Base-by-base conservation (phyloP, 192 early-diverging fungal genomes). In the Entophlyctis luteolus region DNA sequence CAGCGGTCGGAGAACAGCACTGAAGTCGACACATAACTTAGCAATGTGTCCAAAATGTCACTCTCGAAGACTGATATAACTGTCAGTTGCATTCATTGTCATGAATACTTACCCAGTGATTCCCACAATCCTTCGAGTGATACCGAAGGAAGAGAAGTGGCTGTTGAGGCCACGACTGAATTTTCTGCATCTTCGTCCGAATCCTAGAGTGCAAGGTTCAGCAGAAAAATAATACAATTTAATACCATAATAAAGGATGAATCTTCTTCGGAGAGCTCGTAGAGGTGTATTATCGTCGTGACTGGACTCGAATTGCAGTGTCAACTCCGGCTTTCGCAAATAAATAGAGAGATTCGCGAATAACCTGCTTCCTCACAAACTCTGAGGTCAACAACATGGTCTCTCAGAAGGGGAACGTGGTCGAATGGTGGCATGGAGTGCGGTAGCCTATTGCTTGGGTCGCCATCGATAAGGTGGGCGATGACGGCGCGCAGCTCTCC, bases 21-120 rank as follows among this genome's bases (percentile, higher is more conserved):
- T 46, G 82, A 70, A 23, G 84, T 87, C 29, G 79, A 79, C 10
- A 88, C 78, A 62, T 86, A 88, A 47, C 85, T 82, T 38, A 89
- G 72, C 14, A 89, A 66, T 50, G 71, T 62, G 34, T 55, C 52
- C 47, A 83, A 78, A 18, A 88, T 54, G 28, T 80, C 59, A 8
- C 82, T 77, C 14, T 88, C 87, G 55, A 81, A 88, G 32, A 88
- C 75, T 42, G 39, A 12, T 12, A 42, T 32, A 84, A 69, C 23
- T 16, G 1, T 1, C 22, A 53, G 1, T 14, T 22, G 22, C 4
- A 14, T 25, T 16, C 29, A 53, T 47, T 47, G 18, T 16, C 18
- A n/a, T 10, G 8, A 22, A 14, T 2, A 34, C 14, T 5, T 35
- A 57, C 55, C 49, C 34, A 70, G 48, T 14, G 68, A 70, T 52